Evolutionary conservation across 768 basidiomycete genomes (phyloP), one percentile per base, ranked within the genome.

Genomic region (Mycena rosella): DNA sequence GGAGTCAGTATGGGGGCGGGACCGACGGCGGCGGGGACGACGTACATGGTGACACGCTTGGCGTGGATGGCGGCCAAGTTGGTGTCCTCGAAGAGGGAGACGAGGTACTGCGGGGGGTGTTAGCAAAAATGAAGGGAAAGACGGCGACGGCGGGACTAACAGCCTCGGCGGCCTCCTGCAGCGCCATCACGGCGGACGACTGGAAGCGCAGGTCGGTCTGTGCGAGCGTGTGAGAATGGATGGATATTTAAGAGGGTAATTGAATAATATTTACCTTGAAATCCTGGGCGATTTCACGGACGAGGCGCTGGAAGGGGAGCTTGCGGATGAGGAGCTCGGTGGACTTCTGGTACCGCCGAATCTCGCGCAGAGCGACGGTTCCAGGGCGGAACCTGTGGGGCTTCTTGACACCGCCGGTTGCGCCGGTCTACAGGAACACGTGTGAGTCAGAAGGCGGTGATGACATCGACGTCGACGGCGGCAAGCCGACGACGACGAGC

Each of bases 331-430:
- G 90, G 73, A 99, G 91, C 88, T 98, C 97, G 72, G 97, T 98
- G 69, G 95, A 96, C 87, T 98, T 98, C 83, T 98, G 96, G 88
- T 98, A 98, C 81, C 96, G 89, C 78, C 97, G 87, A 76, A 98
- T 98, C 84, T 98, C 96, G 88, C 97, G 96, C 72, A 99, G 95
- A 73, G 97, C 97, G 86, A 99, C 97, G 73, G 97, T 99, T 86
- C 97, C 93, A 74, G 93, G 93, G 77, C 93, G 89, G 91, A 97
- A 98, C 79, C 96, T 88, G 82, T 99, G 96, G 67, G 96, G 97
- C 88, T 99, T 99, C 96, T 99, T 99, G 76, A 98, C 96, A 90
- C 96, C 96, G 83, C 96, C 96, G 70, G 96, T 92, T 64, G 93
- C 88, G 63, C 93, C 87, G 24, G 67, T 40, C 67, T 68, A 7